Evolutionary conservation across 768 basidiomycete genomes (phyloP).

Genomic region (Pleurotus sapidus): DNA sequence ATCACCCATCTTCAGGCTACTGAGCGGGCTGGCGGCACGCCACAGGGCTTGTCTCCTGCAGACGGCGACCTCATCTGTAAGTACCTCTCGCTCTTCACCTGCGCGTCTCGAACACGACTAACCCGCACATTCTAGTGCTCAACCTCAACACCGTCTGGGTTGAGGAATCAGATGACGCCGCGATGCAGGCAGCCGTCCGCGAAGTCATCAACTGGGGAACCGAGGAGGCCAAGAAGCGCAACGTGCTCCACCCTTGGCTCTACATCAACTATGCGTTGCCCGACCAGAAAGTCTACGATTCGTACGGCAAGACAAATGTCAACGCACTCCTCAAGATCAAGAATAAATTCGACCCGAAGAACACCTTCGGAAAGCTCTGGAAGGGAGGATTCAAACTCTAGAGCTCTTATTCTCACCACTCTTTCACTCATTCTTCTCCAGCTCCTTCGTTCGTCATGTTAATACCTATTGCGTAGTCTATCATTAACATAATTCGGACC

Average conservation of each 20-base stretch:
- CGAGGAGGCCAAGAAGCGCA: conserved; percentile 4
- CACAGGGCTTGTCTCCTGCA: conserved; percentile 1
- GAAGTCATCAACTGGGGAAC: conserved; percentile 5
- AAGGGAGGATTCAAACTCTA: conserved; percentile 4
- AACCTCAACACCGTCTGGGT: conserved; percentile 8
- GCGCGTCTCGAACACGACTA: background rate
- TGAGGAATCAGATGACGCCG: conserved; percentile 9
- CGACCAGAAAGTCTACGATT: conserved; percentile 5
- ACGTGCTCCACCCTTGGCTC: conserved; percentile 5
- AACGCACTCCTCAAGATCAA: background rate
- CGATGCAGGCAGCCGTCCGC: background rate
- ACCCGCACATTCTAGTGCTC: background rate
- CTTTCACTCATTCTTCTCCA: no score
- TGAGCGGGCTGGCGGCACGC: conserved; percentile 7
- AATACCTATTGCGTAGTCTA: no score
- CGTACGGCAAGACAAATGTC: background rate
- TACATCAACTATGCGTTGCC: conserved; percentile 10
- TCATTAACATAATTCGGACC: no score
- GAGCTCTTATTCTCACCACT: background rate
- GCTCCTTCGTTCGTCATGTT: background rate
- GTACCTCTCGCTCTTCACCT: background rate
- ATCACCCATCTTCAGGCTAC: conserved; percentile 3
- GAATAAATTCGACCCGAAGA: background rate
- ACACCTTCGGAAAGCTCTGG: conserved; percentile 2
- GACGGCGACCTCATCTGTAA: conserved; percentile 11